Percentiles rank a stretch among this genome's conserved stretches.
Evolutionary conservation across 352 stramenopile species (phyloP).

Genomic region (Globisporangium solare): DNA sequence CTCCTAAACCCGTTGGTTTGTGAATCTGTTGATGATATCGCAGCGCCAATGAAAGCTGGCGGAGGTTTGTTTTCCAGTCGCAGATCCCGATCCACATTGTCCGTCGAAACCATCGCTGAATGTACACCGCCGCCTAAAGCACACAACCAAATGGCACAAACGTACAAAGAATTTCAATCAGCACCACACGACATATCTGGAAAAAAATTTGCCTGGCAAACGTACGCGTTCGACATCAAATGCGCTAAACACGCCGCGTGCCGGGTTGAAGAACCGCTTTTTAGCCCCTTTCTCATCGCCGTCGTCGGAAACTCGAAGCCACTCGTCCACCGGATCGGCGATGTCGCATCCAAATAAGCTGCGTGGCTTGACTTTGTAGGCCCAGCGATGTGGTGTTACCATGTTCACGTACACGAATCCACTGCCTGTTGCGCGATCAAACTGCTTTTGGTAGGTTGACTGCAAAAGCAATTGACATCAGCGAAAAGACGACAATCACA

Average conservation of each 20-base stretch:
- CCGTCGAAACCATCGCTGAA: constrained; percentile 56
- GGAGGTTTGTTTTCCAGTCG: constrained; percentile 26
- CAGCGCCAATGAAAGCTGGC: constrained; percentile 26
- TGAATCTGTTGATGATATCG: constrained; percentile 30
- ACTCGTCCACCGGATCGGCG: constrained; percentile 38
- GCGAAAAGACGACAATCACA: too few relatives aligned
- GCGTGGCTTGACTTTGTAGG: constrained; percentile 28
- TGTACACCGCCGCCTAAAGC: constrained; percentile 19
- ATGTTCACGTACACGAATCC: constrained; percentile 34
- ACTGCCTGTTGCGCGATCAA: constrained; percentile 18
- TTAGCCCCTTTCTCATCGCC: background rate
- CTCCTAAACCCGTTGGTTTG: constrained; percentile 11
- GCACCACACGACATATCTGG: background rate
- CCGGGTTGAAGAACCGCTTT: constrained; percentile 37
- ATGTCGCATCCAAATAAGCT: constrained; percentile 49
- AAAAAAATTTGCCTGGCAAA: background rate
- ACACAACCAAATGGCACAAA: background rate
- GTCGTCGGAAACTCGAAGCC: constrained; percentile 15
- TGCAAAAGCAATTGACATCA: constrained; percentile 7
- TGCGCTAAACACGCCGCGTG: constrained; percentile 31
- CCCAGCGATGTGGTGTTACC: constrained; percentile 6
- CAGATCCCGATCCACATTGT: constrained; percentile 50
- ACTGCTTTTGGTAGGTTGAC: constrained; percentile 40
- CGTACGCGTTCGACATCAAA: constrained; percentile 27
- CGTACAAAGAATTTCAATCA: background rate